A percentile compares a stretch with the other conserved stretches of the same genome.
Evolutionary conservation across 805 yeast species (phyloP).

Genomic region (Cyberlindnera maclurae): DNA sequence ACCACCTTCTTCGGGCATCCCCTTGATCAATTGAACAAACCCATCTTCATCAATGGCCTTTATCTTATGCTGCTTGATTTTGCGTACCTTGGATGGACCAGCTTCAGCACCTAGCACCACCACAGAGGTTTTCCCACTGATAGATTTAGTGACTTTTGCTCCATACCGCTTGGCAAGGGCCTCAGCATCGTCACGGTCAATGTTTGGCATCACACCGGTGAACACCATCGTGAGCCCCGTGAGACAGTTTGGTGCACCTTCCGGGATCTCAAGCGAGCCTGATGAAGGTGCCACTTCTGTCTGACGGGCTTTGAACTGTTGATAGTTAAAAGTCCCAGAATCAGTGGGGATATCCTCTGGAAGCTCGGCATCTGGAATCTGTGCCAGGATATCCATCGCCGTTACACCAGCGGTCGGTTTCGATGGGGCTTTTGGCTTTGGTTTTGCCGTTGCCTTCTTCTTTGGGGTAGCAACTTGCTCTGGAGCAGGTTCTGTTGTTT

Average conservation of each 20-base stretch:
- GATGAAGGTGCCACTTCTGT: conserved; percentile 26
- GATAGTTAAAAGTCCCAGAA: conserved; percentile 46
- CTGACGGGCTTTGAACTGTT: conserved; percentile 48
- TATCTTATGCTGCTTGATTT: conserved; percentile 62
- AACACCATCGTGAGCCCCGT: conserved; percentile 87
- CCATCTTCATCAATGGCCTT: conserved; percentile 88
- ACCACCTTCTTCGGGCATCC: conserved; percentile 93
- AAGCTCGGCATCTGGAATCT: conserved; percentile 70
- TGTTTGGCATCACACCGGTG: conserved; percentile 79
- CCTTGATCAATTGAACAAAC: conserved; percentile 59
- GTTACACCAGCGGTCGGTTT: conserved; percentile 21
- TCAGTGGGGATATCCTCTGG: conserved; percentile 40
- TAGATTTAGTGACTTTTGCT: conserved; percentile 81
- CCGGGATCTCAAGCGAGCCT: conserved; percentile 52
- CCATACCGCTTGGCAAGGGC: conserved; percentile 78
- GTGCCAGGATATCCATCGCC: conserved; percentile 50
- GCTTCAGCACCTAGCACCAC: conserved; percentile 95
- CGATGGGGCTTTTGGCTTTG: neutral
- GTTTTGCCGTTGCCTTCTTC: conserved; percentile 6
- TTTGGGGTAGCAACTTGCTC: conserved; percentile 6
- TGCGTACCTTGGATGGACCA: conserved; percentile 88
- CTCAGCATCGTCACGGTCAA: conserved; percentile 73
- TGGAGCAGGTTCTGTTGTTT: conserved; percentile 2
- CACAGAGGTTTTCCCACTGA: conserved; percentile 76
- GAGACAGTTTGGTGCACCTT: conserved; percentile 79